Percentiles rank a stretch among this genome's conserved stretches.
Evolutionary conservation across 164 flowering plant genomes (phyloP).

Genomic region (Berberis vulgaris): DNA sequence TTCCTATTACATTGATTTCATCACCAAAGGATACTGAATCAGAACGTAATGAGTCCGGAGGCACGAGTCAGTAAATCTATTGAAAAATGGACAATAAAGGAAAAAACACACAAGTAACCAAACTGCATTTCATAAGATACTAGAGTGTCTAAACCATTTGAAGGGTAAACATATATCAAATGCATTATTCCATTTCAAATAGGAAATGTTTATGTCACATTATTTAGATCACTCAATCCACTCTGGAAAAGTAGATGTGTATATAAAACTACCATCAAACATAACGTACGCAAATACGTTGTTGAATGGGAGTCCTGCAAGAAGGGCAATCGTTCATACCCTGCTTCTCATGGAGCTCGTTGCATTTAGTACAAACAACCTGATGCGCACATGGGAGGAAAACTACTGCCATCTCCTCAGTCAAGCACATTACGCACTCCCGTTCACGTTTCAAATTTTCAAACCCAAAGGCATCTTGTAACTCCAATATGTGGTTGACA

Average conservation of each 20-base stretch:
- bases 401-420: slow-evolving; percentile 90
- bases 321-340: slow-evolving; percentile 99
- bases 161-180: slow-evolving; percentile 3
- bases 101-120: not conserved
- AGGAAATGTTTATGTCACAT: slow-evolving; percentile 14
- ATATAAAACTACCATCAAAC: slow-evolving; percentile 33
- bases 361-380: slow-evolving; percentile 86
- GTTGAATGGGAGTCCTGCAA: slow-evolving; percentile 77
- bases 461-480: slow-evolving; percentile 18
- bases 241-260: not conserved
- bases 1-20: too few species aligned
- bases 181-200: slow-evolving; percentile 32
- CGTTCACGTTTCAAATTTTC: slow-evolving; percentile 70
- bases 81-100: not conserved
- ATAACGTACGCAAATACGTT: slow-evolving; percentile 67
- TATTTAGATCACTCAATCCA: slow-evolving; percentile 27
- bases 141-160: slow-evolving; percentile 3
- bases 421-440: slow-evolving; percentile 96
- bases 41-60: too few species aligned
- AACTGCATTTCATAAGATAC: slow-evolving; percentile 1
- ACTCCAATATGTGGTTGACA: slow-evolving; percentile 19
- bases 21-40: too few species aligned
- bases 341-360: slow-evolving; percentile 90
- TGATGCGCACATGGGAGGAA: slow-evolving; percentile 99
- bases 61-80: too few species aligned